Evolutionary conservation across 129 eudicot genomes (phyloP).

Genomic region (Pseudognaphalium luteoalbum): DNA sequence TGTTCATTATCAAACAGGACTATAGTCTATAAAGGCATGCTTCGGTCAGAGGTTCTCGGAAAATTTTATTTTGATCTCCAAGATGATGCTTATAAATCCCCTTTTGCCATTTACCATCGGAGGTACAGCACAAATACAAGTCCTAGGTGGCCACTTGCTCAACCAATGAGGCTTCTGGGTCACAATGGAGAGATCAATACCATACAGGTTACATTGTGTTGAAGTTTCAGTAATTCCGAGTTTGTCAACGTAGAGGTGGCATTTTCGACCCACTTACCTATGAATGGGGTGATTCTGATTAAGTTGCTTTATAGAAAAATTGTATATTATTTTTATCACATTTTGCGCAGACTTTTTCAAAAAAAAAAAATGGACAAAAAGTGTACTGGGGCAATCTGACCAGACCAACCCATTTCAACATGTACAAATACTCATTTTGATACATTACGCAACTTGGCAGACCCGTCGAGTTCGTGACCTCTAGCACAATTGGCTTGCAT

Average conservation of each 20-base stretch:
- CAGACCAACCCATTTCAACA: background rate
- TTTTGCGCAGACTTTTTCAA: background rate
- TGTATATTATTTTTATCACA: too few relatives aligned
- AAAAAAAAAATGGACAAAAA: background rate
- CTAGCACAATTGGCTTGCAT: constrained; percentile 7
- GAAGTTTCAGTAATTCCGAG: background rate
- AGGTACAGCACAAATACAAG: constrained; percentile 97
- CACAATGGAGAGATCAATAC: constrained; percentile 99
- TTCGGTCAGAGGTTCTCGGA: constrained; percentile 95
- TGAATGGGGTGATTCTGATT: background rate
- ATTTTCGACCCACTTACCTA: background rate
- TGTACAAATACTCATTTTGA: background rate
- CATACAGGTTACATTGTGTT: constrained; percentile 67
- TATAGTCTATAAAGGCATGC: constrained; percentile 97
- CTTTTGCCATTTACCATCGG: constrained; percentile 94
- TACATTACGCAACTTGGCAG: background rate
- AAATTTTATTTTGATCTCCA: constrained; percentile 83
- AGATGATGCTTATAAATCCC: constrained; percentile 66
- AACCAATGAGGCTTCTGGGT: constrained; percentile 99
- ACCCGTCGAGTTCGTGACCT: background rate
- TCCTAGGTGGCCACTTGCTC: constrained; percentile 99
- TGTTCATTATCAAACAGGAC: constrained; percentile 95
- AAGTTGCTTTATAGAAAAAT: background rate
- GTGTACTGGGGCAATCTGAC: background rate
- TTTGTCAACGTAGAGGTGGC: background rate